Conservation (phyloP, 2,329 filamentous ascomycete genomes). For the Fusarium siculi region DNA sequence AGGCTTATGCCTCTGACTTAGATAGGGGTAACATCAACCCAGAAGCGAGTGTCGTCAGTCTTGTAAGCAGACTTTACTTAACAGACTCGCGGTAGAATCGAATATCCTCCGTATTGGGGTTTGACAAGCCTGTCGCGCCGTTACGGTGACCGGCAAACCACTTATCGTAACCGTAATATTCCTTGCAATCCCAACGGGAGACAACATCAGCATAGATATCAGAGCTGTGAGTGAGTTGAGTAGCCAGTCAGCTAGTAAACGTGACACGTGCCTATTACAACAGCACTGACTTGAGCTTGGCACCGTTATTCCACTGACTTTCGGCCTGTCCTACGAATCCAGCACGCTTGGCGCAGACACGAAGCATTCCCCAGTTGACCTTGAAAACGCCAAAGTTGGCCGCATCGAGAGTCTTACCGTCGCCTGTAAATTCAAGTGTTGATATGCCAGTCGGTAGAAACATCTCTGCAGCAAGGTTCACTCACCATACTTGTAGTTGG, state of each 20-base stretch:
- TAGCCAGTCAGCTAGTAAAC: background rate
- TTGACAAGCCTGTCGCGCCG: background rate
- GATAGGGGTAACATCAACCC: background rate
- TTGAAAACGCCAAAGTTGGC: background rate
- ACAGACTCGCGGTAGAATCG: background rate
- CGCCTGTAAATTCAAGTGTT: fast-evolving
- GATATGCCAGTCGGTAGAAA: background rate
- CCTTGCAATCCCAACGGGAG: background rate
- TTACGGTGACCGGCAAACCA: slow-evolving; percentile 1
- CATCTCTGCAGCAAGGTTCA: fast-evolving
- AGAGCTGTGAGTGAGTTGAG: background rate
- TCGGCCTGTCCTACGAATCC: background rate
- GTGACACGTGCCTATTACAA: background rate
- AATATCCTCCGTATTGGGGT: background rate
- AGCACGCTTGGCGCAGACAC: background rate
- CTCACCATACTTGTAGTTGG: background rate
- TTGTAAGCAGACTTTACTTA: background rate
- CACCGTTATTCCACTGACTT: background rate
- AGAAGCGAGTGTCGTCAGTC: background rate
- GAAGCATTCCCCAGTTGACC: slow-evolving; percentile 2
- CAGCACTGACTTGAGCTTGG: background rate
- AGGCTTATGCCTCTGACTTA: background rate
- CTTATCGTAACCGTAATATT: background rate
- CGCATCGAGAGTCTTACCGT: background rate
- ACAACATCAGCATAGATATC: background rate